Percentiles rank a stretch among this genome's conserved stretches.
These are phyloP conservation scores for Dillenia turbinata DNA, from an alignment of 164 flowering plant species.

Conservation along the genomic window DNA sequence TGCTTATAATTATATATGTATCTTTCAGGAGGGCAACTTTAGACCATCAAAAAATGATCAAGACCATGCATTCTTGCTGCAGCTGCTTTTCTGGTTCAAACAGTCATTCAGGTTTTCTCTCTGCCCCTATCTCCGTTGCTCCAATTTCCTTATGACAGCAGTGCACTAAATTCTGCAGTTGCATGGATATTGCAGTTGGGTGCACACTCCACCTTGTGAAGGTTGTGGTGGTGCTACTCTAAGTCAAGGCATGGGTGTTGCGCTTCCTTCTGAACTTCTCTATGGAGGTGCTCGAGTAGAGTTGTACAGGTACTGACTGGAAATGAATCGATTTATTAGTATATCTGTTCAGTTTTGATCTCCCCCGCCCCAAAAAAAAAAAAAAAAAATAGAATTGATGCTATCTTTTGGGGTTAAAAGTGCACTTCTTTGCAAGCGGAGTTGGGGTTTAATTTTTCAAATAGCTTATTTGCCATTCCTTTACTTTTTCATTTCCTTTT, in stretches of 20 bases:
- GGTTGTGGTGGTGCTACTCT: slow-evolving; percentile 59
- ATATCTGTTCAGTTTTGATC: too few relatives aligned
- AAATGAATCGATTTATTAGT: too few relatives aligned
- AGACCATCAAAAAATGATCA: slow-evolving; percentile 67
- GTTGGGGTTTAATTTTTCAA: too few relatives aligned
- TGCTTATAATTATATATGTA: not conserved
- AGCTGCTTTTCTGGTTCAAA: slow-evolving; percentile 97
- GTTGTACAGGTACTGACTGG: slow-evolving; percentile 57
- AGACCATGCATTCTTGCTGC: slow-evolving; percentile 87
- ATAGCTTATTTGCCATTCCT: too few relatives aligned
- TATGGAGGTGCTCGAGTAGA: slow-evolving; percentile 81
- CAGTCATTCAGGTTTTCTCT: slow-evolving; percentile 72
- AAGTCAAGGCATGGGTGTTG: slow-evolving; percentile 48
- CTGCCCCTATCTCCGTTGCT: not conserved
- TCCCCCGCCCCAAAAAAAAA: too few relatives aligned
- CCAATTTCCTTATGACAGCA: not conserved
- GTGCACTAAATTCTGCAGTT: not conserved
- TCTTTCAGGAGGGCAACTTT: slow-evolving; percentile 81
- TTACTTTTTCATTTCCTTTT: too few relatives aligned
- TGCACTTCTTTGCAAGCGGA: too few relatives aligned
- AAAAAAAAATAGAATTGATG: not conserved
- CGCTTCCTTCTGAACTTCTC: slow-evolving; percentile 56
- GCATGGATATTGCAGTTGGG: slow-evolving; percentile 63
- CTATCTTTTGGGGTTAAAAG: too few relatives aligned
- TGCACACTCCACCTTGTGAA: slow-evolving; percentile 82